Base-by-base conservation (phyloP, 129 eudicot species). In the Ambrosia artemisiifolia region DNA sequence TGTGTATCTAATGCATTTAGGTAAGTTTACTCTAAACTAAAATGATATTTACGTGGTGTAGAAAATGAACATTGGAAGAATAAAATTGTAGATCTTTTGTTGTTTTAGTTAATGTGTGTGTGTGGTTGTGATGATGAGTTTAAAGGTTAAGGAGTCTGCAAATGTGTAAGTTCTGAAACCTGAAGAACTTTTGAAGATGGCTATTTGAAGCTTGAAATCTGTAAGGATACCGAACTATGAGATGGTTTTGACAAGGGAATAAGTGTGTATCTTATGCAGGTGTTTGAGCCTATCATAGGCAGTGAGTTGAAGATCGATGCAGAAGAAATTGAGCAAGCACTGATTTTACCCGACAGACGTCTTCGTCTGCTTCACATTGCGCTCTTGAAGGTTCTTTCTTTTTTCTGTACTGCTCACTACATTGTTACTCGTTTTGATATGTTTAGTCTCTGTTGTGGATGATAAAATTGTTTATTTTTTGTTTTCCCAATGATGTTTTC, bases 251-350 rank as follows among this genome's bases (percentile, higher is more conserved):
- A 38, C 43, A 38, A 0, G 10, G 8, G 7, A 38, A 7, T 38
- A 38, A 5, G 43, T 38, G 43, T 38, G 43, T 5, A 38, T 38
- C 43, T 19, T 54, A 46, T 71, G n/a, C 64, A 94, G 98, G 98
- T 90, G 19, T 94, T 94, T 77, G 89, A 81, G 84, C 93, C 97
- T 5, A 75, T 94, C 17, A 76, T 90, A 35, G 66, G 73, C 66
- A 75, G 74, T 18, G 83, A 88, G 56, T 10, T 94, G 79, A 90
- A 88, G 76, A 55, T 86, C 30, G 82, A 96, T 47, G 91, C 94
- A 67, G 98, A 94, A 74, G 93, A 90, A 36, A 69, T 94, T 42
- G 98, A 94, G 79, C 81, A 68, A 10, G 89, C 89, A 36, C 81
- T 94, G 11, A 94, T 94, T 12, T 65, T 53, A 68, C 93, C 88